Evolutionary conservation across 768 basidiomycete genomes (phyloP).

Genomic region (Phylloporus rhodoxanthus): DNA sequence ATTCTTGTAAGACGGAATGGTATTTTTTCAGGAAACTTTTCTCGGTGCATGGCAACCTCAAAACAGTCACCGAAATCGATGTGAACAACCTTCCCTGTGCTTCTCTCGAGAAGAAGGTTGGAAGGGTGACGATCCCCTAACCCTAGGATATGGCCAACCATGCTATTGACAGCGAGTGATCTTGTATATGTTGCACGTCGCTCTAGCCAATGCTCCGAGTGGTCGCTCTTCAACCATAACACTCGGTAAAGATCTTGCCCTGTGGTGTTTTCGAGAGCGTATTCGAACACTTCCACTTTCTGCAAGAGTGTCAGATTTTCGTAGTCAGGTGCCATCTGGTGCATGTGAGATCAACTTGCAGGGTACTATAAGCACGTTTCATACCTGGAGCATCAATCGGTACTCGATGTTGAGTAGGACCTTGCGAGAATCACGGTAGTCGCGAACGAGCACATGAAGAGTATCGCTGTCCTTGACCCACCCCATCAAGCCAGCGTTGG

Average conservation of each 20-base stretch:
- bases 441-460: constrained; percentile 90
- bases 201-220: constrained; percentile 98
- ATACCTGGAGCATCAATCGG: constrained; percentile 93
- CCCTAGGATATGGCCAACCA: constrained; percentile 97
- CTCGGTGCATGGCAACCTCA: constrained; percentile 95
- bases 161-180: constrained; percentile 92
- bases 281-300: constrained; percentile 99
- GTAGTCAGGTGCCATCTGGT: constrained; percentile 97
- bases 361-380: constrained; percentile 54
- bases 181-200: constrained; percentile 93
- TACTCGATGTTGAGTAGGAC: constrained; percentile 97
- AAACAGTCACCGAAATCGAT: constrained; percentile 99
- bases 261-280: constrained; percentile 95
- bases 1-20: constrained; percentile 97
- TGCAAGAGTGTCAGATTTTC: constrained; percentile 90
- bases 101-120: constrained; percentile 86
- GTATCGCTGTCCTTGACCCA: constrained; percentile 98
- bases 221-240: constrained; percentile 90
- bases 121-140: constrained; percentile 97
- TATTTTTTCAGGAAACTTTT: constrained; percentile 98
- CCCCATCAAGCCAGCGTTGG: constrained; percentile 89
- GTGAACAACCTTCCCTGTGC: constrained; percentile 92
- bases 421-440: constrained; percentile 94
- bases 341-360: constrained; percentile 1
- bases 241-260: constrained; percentile 97